A percentile compares a stretch with the other conserved stretches of the same genome.
Conservation (phyloP, 1,284 basidiomycete genomes). For the Ganoderma leucocontextum region DNA sequence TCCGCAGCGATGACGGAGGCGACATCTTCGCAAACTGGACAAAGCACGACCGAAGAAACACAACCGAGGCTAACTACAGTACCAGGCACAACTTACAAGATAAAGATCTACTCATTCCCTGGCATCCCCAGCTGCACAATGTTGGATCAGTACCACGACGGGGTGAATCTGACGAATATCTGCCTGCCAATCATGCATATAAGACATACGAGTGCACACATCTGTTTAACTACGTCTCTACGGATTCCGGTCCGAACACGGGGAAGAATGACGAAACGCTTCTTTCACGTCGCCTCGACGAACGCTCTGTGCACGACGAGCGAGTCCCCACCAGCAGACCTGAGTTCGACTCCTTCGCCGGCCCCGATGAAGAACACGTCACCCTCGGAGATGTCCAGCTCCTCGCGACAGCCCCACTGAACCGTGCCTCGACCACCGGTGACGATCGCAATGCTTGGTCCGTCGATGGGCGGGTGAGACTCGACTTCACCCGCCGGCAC, state of each 20-base stretch:
- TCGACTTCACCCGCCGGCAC: slow-evolving; percentile 60
- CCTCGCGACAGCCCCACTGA: slow-evolving; percentile 51
- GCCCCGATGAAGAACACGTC: slow-evolving; percentile 91
- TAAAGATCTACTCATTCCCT: neutral
- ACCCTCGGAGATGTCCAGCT: slow-evolving; percentile 66
- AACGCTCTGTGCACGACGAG: slow-evolving; percentile 48
- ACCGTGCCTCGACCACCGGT: slow-evolving; percentile 74
- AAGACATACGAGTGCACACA: neutral
- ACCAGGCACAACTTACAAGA: neutral
- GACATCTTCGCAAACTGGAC: neutral
- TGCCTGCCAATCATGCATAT: slow-evolving; percentile 1
- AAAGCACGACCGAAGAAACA: neutral
- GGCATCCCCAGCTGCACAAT: neutral
- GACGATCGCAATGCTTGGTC: slow-evolving; percentile 87
- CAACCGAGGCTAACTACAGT: neutral
- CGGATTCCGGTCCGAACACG: neutral
- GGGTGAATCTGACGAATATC: neutral
- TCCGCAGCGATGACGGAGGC: neutral
- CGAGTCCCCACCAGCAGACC: slow-evolving; percentile 44
- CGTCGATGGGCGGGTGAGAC: slow-evolving; percentile 69
- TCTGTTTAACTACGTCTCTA: neutral
- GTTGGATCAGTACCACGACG: neutral
- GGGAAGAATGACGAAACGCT: neutral
- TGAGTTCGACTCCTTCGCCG: slow-evolving; percentile 62
- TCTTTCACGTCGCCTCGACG: slow-evolving; percentile 36